Conservation (phyloP, 2,329 filamentous ascomycete species). For the Beauveria sp. region DNA sequence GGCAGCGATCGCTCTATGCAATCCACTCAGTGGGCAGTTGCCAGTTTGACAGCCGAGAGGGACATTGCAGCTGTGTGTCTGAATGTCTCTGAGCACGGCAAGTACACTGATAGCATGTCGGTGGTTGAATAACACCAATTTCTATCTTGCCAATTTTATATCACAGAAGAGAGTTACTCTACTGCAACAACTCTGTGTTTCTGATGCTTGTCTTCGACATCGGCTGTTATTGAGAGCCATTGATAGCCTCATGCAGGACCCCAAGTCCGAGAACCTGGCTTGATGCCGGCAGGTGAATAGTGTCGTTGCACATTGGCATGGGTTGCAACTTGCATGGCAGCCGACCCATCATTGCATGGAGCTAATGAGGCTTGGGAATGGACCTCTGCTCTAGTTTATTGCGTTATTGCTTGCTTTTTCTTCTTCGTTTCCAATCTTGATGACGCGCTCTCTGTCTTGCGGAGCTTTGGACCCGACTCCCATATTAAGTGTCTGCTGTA, state of each 20-base stretch:
- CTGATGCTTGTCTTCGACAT: not conserved
- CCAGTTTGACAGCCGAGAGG: not conserved
- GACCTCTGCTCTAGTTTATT: not conserved
- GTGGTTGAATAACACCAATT: no score
- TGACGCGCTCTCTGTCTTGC: not conserved
- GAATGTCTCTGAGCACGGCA: not conserved
- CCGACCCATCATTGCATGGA: not conserved
- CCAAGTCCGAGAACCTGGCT: not conserved
- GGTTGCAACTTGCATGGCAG: not conserved
- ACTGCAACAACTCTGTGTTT: no score
- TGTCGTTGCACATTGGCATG: not conserved
- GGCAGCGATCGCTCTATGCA: conserved; percentile 3
- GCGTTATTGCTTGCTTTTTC: not conserved
- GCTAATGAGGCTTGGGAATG: not conserved
- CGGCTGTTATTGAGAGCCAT: not conserved
- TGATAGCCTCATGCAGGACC: not conserved
- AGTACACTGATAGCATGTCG: no score
- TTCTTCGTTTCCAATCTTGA: not conserved
- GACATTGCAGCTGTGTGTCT: not conserved
- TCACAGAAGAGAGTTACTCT: no score
- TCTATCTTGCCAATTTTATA: no score
- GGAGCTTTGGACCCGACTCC: not conserved
- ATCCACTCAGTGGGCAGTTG: not conserved
- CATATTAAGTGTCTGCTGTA: not conserved
- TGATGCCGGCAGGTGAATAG: not conserved